Evolutionary conservation across 192 early-diverging fungal genomes (phyloP), one percentile per base, ranked within the genome.

Genomic region (Coemansia sp.): DNA sequence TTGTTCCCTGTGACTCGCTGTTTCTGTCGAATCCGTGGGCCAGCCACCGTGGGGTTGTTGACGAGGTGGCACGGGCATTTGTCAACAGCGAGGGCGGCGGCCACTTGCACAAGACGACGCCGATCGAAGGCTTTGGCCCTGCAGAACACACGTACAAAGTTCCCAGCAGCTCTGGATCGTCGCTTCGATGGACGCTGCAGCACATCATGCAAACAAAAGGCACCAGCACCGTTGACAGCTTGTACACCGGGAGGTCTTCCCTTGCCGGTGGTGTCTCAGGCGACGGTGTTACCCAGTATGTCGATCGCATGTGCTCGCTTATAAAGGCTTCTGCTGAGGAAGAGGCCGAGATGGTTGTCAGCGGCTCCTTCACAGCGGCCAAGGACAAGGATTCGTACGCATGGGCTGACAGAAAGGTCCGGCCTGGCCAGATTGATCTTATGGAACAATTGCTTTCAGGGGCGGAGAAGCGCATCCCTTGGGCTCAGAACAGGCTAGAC

Each of bases 31-130:
- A 54, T 25, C 64, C 76, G 11, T 50, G 42, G 44, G 55, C 59
- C 13, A 59, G 52, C 15, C 59, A 64, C 6, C 70, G 67, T 13
- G 42, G 59, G 14, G 57, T 72, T 3, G 64, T 79, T 15, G 76
- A 79, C 44, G 76, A 79, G n/a, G 40, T 79, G 17, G 76, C 76
- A 6, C 52, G 71, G 11, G 76, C 76, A 28, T 79, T 73, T 73
- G 76, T 79, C 2, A 68, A 79, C 44, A 79, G 76, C 71, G 76
- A 79, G 45, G 76, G 76, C 6, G 76, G 76, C 23, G 76, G 76
- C 0, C 76, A 79, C 34, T 29, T 79, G 64, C 76, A 79, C 47
- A 71, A 64, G 59, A 64, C 63, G 8, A 79, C 67, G 33, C 76
- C 76, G 0, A 42, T 73, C 6, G 70, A 66, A 3, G 71, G 71